Conservation (phyloP, 2,329 filamentous ascomycete genomes). For the Fusarium continuum region DNA sequence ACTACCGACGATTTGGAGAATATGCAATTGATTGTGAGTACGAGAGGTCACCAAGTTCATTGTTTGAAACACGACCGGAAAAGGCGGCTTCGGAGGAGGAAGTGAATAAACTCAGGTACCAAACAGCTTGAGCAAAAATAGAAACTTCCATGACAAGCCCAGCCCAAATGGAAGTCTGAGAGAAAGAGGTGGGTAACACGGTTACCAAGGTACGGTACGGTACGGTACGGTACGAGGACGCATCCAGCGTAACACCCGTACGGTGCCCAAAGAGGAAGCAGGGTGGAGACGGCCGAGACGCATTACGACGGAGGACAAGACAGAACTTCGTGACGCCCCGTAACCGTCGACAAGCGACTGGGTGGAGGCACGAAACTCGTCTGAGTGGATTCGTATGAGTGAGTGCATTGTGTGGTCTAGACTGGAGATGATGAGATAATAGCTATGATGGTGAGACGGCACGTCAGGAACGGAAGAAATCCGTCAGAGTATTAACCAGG, state of each 20-base stretch:
- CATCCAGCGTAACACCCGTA: slow-evolving; percentile 15
- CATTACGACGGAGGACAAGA: slow-evolving; percentile 17
- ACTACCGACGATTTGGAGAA: slow-evolving; percentile 3
- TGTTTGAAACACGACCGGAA: slow-evolving; percentile 17
- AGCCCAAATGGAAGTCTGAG: slow-evolving; percentile 17
- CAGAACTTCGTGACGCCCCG: slow-evolving; percentile 16
- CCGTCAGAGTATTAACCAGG: neutral
- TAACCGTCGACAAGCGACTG: slow-evolving; percentile 18
- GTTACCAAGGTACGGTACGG: no score
- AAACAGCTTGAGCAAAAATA: slow-evolving; percentile 32
- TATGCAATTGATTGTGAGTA: neutral
- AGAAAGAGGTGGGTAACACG: slow-evolving; percentile 33
- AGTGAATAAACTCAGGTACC: neutral
- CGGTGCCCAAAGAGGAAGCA: slow-evolving; percentile 29
- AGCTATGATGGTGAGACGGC: slow-evolving; percentile 12
- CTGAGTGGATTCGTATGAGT: slow-evolving; percentile 1
- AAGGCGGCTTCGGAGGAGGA: slow-evolving; percentile 14
- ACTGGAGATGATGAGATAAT: slow-evolving; percentile 19
- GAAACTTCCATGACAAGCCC: slow-evolving; percentile 33
- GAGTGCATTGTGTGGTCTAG: neutral
- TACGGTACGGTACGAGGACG: neutral
- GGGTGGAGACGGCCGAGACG: slow-evolving; percentile 26
- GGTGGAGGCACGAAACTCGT: neutral
- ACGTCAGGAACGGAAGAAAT: neutral
- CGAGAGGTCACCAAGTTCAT: slow-evolving; percentile 3